Evolutionary conservation across 169 alveolate species (phyloP).

Genomic region (Plasmodium ovale): DNA sequence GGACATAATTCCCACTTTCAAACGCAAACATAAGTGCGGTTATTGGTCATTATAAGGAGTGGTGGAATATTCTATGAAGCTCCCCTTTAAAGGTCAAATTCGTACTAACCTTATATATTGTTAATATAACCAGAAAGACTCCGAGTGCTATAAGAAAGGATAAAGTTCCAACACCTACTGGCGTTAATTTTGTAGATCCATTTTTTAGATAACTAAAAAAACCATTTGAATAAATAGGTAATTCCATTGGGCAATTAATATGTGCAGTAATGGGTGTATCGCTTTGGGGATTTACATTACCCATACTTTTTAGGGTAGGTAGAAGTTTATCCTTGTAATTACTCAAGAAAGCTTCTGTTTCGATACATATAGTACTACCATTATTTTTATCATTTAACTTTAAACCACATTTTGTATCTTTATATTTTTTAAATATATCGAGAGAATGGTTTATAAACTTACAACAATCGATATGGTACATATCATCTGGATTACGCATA

Average conservation of each 20-base stretch:
- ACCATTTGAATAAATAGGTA: no score
- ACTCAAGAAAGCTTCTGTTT: not conserved
- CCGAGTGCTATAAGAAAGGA: no score
- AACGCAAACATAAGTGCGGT: no score
- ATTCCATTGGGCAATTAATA: not conserved
- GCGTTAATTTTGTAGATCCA: no score
- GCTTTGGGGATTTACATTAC: not conserved
- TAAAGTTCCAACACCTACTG: no score
- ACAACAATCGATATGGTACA: not conserved
- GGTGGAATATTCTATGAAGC: no score
- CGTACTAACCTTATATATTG: no score
- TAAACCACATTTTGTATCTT: not conserved
- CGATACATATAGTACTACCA: slow-evolving; percentile 14
- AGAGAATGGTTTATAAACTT: slow-evolving; percentile 4
- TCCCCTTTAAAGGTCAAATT: no score
- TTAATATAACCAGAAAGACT: no score
- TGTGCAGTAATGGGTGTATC: not conserved
- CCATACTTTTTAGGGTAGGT: not conserved
- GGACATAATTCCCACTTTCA: no score
- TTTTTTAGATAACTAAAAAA: no score
- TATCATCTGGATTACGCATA: not conserved
- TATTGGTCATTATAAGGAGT: no score
- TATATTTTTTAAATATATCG: not conserved
- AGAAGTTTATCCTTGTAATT: not conserved
- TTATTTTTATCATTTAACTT: not conserved